phyloP scores from a whole-genome alignment of 768 basidiomycete genomes.

The Mycena olivaceomarginata region DNA sequence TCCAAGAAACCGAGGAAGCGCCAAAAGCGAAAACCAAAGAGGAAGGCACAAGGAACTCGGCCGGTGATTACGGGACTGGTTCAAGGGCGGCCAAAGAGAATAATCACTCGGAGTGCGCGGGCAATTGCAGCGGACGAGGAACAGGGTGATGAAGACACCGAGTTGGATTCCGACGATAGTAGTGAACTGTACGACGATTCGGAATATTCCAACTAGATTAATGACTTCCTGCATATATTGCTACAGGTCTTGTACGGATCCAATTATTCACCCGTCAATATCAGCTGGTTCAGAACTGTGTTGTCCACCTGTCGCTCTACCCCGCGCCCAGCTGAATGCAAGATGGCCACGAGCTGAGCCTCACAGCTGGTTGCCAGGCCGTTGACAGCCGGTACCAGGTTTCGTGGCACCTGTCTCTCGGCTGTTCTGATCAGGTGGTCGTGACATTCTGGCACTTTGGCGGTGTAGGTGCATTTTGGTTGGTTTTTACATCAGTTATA shows the following conservation, averaged over 20 bases:
- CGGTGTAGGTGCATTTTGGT: no score
- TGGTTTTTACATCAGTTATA: no score
- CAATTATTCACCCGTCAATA: no score
- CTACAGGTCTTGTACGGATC: no score
- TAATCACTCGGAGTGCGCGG: conserved; percentile 2
- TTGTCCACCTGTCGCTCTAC: not conserved
- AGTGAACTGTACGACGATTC: conserved; percentile 8
- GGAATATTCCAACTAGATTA: not conserved
- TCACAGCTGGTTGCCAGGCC: not conserved
- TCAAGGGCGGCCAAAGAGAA: not conserved
- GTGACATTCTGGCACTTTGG: conserved; percentile 10
- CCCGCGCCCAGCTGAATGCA: not conserved
- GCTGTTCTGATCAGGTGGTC: not conserved
- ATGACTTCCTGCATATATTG: not conserved
- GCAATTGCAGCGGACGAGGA: conserved; percentile 1
- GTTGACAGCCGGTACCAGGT: conserved; percentile 2
- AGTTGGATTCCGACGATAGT: not conserved
- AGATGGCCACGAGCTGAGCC: not conserved
- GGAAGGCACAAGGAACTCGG: no score
- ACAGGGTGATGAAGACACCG: conserved; percentile 3
- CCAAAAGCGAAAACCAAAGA: not conserved
- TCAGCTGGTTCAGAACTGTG: not conserved
- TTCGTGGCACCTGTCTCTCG: not conserved
- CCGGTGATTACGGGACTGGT: not conserved
- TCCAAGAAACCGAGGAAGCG: not conserved